These are phyloP conservation scores for Madurella fahalii DNA, from an alignment of 2,329 filamentous ascomycete genomes.

Conservation along the genomic window DNA sequence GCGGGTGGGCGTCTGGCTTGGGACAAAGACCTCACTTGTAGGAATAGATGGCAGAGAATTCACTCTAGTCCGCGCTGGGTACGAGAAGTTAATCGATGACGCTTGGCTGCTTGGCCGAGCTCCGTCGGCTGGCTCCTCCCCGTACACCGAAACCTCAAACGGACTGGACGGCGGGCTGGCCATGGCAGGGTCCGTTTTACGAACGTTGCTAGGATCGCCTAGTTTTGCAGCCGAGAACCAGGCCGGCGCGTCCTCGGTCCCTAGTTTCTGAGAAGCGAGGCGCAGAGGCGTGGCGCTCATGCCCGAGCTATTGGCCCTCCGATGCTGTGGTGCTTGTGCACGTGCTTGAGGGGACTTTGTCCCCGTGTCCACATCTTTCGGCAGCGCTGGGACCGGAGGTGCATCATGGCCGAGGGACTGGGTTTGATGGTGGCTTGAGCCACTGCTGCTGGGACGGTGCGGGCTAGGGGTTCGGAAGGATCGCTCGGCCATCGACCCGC, in stretches of 20 bases:
- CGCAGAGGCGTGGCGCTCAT: slow-evolving; percentile 42
- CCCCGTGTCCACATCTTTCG: slow-evolving; percentile 42
- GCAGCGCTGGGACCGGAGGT: slow-evolving; percentile 74
- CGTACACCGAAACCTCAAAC: slow-evolving; percentile 9
- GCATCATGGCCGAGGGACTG: slow-evolving; percentile 37
- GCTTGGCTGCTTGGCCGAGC: slow-evolving; percentile 44
- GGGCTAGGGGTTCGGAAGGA: slow-evolving; percentile 79
- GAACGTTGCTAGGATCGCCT: slow-evolving; percentile 43
- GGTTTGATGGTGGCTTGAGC: slow-evolving; percentile 19
- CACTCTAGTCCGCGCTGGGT: slow-evolving; percentile 44
- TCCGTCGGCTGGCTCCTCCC: slow-evolving; percentile 25
- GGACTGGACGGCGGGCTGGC: slow-evolving; percentile 31
- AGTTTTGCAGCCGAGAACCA: slow-evolving; percentile 48
- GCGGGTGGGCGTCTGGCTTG: slow-evolving; percentile 4
- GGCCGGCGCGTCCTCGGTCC: slow-evolving; percentile 38
- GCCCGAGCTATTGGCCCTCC: slow-evolving; percentile 36
- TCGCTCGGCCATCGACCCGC: slow-evolving; percentile 80
- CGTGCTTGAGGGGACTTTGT: slow-evolving; percentile 18
- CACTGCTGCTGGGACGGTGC: slow-evolving; percentile 40
- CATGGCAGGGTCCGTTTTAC: slow-evolving; percentile 42
- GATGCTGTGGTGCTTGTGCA: slow-evolving; percentile 19
- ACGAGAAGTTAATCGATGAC: slow-evolving; percentile 56
- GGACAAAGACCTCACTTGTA: slow-evolving; percentile 16
- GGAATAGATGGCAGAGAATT: slow-evolving; percentile 38
- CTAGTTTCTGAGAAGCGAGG: slow-evolving; percentile 50